These are phyloP conservation scores for Cercophora newfieldiana DNA, from an alignment of 495 filamentous ascomycete genomes.

Conservation along the genomic window DNA sequence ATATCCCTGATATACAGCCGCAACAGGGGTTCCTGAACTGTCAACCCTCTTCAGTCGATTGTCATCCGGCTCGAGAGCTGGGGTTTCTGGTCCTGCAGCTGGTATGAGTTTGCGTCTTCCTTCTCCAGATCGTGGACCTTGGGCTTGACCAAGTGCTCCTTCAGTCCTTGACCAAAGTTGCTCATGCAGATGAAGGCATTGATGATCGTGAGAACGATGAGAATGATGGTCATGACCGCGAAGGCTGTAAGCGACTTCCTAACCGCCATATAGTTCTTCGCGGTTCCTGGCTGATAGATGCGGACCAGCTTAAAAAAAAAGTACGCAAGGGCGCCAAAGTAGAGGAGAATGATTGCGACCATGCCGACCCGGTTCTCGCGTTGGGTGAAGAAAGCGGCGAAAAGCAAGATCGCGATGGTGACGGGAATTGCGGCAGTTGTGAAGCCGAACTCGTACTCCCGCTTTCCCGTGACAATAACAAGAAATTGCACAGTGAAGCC, in stretches of 20 bases:
- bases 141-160: slow-evolving; percentile 74
- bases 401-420: slow-evolving; percentile 82
- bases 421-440: slow-evolving; percentile 87
- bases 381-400: slow-evolving; percentile 80
- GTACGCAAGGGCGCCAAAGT: slow-evolving; percentile 88
- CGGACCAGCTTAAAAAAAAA: slow-evolving; percentile 98
- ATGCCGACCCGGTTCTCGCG: slow-evolving; percentile 80
- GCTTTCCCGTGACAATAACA: slow-evolving; percentile 75
- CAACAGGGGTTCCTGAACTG: background rate
- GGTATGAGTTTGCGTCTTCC: slow-evolving; percentile 68
- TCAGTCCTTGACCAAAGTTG: slow-evolving; percentile 91
- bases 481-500: slow-evolving; percentile 97
- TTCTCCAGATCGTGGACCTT: slow-evolving; percentile 69
- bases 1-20: background rate
- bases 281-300: slow-evolving; percentile 71
- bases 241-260: slow-evolving; percentile 84
- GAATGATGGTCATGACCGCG: slow-evolving; percentile 83
- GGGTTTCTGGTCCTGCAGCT: slow-evolving; percentile 57
- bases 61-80: slow-evolving; percentile 77
- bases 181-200: slow-evolving; percentile 82
- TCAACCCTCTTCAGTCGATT: slow-evolving; percentile 68
- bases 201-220: slow-evolving; percentile 86
- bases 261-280: slow-evolving; percentile 65
- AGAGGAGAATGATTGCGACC: slow-evolving; percentile 74
- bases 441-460: slow-evolving; percentile 74